phyloP scores from a whole-genome alignment of 768 basidiomycete genomes.

The Astraeus odoratus region DNA sequence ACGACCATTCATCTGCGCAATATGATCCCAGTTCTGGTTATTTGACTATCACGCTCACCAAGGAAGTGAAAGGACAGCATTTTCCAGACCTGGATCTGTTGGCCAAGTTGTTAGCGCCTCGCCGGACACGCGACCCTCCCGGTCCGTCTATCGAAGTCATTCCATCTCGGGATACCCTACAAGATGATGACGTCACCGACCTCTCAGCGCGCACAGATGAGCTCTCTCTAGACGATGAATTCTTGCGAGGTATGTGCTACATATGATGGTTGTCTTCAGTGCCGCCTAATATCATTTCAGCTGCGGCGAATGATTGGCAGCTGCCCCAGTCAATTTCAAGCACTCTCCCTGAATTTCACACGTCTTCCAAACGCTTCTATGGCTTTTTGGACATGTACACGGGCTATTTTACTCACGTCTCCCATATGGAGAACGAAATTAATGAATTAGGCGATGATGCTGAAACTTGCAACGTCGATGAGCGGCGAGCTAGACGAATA shows the following conservation, averaged over 20 bases:
- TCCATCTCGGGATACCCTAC: constrained; percentile 16
- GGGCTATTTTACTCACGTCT: constrained; percentile 68
- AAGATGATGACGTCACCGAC: constrained; percentile 30
- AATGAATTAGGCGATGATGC: constrained; percentile 69
- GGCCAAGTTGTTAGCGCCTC: constrained; percentile 70
- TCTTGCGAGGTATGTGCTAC: constrained; percentile 47
- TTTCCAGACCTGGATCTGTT: constrained; percentile 78
- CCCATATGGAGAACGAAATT: constrained; percentile 73
- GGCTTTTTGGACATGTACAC: constrained; percentile 73
- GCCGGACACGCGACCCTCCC: constrained; percentile 30
- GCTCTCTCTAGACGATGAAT: constrained; percentile 51
- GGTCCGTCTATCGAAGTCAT: constrained; percentile 55
- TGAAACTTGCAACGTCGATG: constrained; percentile 45
- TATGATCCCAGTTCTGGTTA: constrained; percentile 80
- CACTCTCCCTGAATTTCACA: constrained; percentile 29
- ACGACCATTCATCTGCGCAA: constrained; percentile 56
- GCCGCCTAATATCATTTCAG: constrained; percentile 33
- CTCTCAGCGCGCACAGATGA: constrained; percentile 36
- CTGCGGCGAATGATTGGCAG: constrained; percentile 75
- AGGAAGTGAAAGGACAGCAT: constrained; percentile 55
- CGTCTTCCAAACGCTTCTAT: constrained; percentile 46
- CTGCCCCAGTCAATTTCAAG: constrained; percentile 56
- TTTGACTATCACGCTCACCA: constrained; percentile 66
- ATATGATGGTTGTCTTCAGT: not conserved
- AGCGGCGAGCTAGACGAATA: constrained; percentile 48